Evolutionary conservation across 2,329 filamentous ascomycete genomes (phyloP), one percentile per base, ranked within the genome.

Genomic region (Ascochyta viciae-villosae): DNA sequence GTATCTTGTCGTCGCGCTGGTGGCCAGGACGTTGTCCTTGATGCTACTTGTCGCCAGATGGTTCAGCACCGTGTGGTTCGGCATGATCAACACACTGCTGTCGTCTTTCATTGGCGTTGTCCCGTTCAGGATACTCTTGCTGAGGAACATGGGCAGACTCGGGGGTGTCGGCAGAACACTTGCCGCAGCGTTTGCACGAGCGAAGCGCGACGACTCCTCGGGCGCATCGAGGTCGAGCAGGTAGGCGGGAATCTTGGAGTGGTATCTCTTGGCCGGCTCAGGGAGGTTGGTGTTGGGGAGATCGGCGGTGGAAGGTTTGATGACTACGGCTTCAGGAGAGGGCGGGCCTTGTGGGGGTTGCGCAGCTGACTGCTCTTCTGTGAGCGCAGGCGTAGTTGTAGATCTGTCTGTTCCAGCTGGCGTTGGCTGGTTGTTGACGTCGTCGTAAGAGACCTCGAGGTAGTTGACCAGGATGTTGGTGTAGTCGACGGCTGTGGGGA

Each of bases 401-500:
- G 45, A n/a, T 35, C 62, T 59, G n/a, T 63, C 63, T 10, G 63
- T 38, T 38, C 60, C 56, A 27, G 55, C 61, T 26, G 66, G 60
- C 15, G 53, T 46, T 35, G 40, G 53, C 53, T 55, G 53, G 33
- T 56, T 56, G 35, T 65, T 80, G 27, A 88, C 77, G 69, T 93
- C 89, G 52, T 92, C 89, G 33, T 91, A 87, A 67, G 85, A 91
- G 60, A 98, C 90, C 79, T 99, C 95, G 71, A 99, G 91, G 74
- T 98, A 99, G 78, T 99, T 99, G 77, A 99, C 94, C 16, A 99
- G 83, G 73, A 96, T 96, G 79, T 98, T 98, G 62, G 92, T 96
- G 75, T 96, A 97, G 75, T 99, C 95, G 55, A 99, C 95, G 1
- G 95, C 96, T 0, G 95, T 98, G 13, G 95, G 94, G 51, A 97